Conservation (phyloP, 257 asterid species). For the Nicotiana benthamiana region DNA sequence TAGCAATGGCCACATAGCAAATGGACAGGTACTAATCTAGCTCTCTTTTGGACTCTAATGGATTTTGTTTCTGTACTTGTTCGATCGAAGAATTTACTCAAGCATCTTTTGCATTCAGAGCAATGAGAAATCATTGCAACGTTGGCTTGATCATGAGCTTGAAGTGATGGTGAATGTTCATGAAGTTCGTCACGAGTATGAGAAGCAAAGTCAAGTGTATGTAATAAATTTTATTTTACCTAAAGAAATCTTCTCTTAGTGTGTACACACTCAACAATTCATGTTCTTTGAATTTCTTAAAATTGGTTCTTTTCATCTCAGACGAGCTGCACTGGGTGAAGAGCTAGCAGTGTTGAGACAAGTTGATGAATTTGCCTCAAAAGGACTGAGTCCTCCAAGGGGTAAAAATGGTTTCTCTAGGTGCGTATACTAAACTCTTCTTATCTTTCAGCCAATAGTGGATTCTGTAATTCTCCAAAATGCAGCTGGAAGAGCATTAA, state of each 20-base stretch:
- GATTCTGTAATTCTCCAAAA: not conserved
- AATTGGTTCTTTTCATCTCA: slow-evolving; percentile 25
- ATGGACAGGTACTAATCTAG: slow-evolving; percentile 56
- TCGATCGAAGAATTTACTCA: slow-evolving; percentile 5
- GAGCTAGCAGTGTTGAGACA: slow-evolving; percentile 88
- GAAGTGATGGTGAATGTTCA: slow-evolving; percentile 98
- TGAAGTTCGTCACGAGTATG: slow-evolving; percentile 97
- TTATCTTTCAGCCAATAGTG: not conserved
- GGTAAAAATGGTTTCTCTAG: slow-evolving; percentile 80
- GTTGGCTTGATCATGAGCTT: slow-evolving; percentile 97
- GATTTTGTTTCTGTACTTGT: not conserved
- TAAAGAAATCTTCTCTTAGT: not conserved
- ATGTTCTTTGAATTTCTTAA: not conserved
- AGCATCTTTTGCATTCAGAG: slow-evolving; percentile 34
- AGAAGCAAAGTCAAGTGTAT: slow-evolving; percentile 99
- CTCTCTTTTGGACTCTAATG: slow-evolving; percentile 5
- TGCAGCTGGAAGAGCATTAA: not conserved
- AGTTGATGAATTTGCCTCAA: slow-evolving; percentile 76
- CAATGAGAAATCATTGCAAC: slow-evolving; percentile 80
- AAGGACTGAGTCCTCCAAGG: slow-evolving; percentile 87
- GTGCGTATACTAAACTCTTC: slow-evolving; percentile 21
- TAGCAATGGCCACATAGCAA: slow-evolving; percentile 62
- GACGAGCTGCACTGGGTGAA: slow-evolving; percentile 95
- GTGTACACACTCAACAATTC: not conserved
- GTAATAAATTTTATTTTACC: slow-evolving; percentile 17